Base-by-base conservation (phyloP, 805 yeast genomes). In the Saturnispora hagleri region DNA sequence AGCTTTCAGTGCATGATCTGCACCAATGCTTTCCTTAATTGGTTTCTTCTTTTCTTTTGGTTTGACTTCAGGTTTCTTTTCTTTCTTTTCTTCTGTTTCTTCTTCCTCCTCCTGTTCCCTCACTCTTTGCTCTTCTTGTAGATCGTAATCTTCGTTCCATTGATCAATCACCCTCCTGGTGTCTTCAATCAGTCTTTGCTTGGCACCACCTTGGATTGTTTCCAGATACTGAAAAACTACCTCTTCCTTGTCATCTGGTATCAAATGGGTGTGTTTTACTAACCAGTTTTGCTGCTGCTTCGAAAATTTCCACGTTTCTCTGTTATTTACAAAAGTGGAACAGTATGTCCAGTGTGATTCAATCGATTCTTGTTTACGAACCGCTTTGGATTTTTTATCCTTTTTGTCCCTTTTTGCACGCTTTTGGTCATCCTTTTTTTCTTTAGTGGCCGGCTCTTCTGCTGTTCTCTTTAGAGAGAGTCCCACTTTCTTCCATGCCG, bases 231-330 rank as follows among this genome's bases (percentile, higher is more conserved):
- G 62, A 13, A 70, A 54, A 52, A 86, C 64, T 27, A 78, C 75
- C 1, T 62, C 66, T 48, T 76, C 80, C 60, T 84, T 86, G 9
- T 71, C 68, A 0, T 68, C 69, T 2, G 82, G 84, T 22, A 82
- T 78, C 24, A 58, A 55, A 47, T 69, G 73, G 33, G 84, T 66
- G 62, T 86, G 81, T 60, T 80, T 81, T 56, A 87, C 68, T 43
- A 87, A 74, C 95, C 95, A 87, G 62, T 86, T 86, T 66, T 87
- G 95, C 57, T 87, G 86, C 70, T 83, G 90, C 61, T 87, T 87
- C 53, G 89, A 82, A 65, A 87, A 87, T 70, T 87, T 87, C 95
- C 95, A 87, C 53, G 75, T 72, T 0, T 69, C 78, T 53, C 66
- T 69, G 55, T 84, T 87, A 12, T 74, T 73, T 4, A 69, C 63